Evolutionary conservation across 2,329 filamentous ascomycete species (phyloP).

Genomic region (Sporothrix sp.): DNA sequence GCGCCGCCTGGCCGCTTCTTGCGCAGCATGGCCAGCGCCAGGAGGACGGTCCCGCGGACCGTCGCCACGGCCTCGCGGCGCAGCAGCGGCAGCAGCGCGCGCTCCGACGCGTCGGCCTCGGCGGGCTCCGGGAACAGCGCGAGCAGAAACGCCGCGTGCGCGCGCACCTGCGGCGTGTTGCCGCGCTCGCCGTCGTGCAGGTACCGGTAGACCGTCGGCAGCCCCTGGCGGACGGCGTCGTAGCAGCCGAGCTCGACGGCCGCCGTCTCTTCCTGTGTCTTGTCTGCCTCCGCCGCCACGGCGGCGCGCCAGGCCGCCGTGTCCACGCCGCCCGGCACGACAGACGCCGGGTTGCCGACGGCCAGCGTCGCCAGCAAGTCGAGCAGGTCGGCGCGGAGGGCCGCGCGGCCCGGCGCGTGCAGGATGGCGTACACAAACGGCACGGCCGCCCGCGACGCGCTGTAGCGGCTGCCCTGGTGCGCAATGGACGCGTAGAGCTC

Average conservation of each 20-base stretch:
- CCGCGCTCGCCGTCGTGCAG: background rate
- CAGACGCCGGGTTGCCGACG: background rate
- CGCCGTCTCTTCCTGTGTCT: background rate
- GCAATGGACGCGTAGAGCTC: background rate
- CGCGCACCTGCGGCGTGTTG: background rate
- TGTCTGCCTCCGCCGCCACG: background rate
- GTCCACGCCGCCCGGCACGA: background rate
- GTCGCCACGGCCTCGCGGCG: background rate
- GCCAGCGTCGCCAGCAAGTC: background rate
- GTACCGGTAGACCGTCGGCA: background rate
- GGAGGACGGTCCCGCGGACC: background rate
- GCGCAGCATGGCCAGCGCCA: background rate
- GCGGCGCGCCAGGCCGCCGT: background rate
- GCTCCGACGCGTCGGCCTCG: background rate
- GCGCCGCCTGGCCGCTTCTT: background rate
- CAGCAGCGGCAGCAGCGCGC: background rate
- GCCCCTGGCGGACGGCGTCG: background rate
- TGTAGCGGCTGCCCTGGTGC: constrained; percentile 2
- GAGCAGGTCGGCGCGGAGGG: background rate
- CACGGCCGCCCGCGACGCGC: background rate
- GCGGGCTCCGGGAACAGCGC: background rate
- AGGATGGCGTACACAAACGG: background rate
- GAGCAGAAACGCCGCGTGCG: background rate
- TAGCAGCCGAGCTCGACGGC: background rate
- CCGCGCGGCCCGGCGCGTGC: background rate